Evolutionary conservation across 2,329 filamentous ascomycete genomes (phyloP).

Genomic region (Xylaria sp.): DNA sequence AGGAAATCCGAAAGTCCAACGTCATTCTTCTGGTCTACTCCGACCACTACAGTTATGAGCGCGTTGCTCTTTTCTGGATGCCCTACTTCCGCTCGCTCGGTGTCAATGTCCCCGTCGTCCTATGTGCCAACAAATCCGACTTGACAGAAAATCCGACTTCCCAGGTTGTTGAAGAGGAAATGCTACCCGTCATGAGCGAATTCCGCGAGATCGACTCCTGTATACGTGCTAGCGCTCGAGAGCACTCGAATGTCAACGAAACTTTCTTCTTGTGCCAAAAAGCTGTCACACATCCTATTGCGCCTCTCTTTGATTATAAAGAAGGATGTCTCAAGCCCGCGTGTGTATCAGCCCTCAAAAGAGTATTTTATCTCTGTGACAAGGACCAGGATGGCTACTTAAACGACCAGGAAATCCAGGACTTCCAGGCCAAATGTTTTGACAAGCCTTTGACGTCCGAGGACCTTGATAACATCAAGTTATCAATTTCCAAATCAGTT

Average conservation of each 20-base stretch:
- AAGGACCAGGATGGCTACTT: conserved; percentile 95
- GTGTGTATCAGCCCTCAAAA: conserved; percentile 84
- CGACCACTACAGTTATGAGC: conserved; percentile 98
- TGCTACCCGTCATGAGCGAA: conserved; percentile 97
- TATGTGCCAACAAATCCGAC: conserved; percentile 98
- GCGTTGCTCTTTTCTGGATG: conserved; percentile 98
- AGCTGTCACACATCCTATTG: conserved; percentile 95
- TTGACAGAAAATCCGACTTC: conserved; percentile 79
- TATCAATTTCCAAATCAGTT: conserved; percentile 78
- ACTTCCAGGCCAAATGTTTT: conserved; percentile 93
- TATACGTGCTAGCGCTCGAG: conserved; percentile 90
- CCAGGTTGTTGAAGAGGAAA: conserved; percentile 94
- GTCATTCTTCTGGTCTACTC: conserved; percentile 97
- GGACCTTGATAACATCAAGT: conserved; percentile 91
- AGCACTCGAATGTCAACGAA: conserved; percentile 94
- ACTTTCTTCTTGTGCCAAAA: conserved; percentile 99
- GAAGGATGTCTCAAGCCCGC: conserved; percentile 88
- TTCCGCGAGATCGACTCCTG: conserved; percentile 99
- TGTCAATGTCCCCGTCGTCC: conserved; percentile 97
- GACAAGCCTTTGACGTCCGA: conserved; percentile 83
- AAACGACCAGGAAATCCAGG: conserved; percentile 88
- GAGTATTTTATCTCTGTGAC: conserved; percentile 96
- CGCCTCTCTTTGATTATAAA: conserved; percentile 96
- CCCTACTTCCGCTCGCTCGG: conserved; percentile 96
- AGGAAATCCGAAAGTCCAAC: conserved; percentile 96